Evolutionary conservation across 257 asterid genomes (phyloP), one percentile per base, ranked within the genome.

Genomic region (Pogostemon cablin): DNA sequence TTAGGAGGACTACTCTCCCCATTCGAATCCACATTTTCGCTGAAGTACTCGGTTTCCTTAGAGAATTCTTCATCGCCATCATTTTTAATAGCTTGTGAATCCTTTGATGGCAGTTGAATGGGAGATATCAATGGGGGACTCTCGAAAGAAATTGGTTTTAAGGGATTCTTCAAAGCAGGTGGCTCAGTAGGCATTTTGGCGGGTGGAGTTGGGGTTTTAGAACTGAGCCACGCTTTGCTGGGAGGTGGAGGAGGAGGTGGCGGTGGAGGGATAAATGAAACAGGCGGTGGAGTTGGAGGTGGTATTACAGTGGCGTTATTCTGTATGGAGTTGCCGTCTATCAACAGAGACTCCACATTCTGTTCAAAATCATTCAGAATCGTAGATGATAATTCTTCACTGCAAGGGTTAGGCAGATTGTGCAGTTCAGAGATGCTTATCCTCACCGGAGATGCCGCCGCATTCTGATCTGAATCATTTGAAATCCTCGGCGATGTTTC

Each of bases 181-280:
- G 96, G 92, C 61, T 60, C 82, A 12, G 46, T 68, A 15, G 66
- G 78, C 59, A 44, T 76, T 67, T 59, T 72, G 35, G 82, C 64
- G 47, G 82, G 79, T 3, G 93, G 85, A 6, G 92, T 80, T 12
- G 95, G 89, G 57, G 95, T 85, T 78, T 57, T 77, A 6, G 95
- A 95, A 70, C 92, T 82, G 50, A 79, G 86, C 96, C 87, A 83
- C 72, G 77, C 71, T 76, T 87, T 86, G 43, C 73, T 47, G 3
- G 64, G 78, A 0, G 95, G 95, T 0, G 86, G 87, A 6, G 80
- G 79, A 0, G 77, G 79, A 0, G 77, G 83, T 3, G 75, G 77
- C 11, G 77, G 71, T 20, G 82, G 77, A 0, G 79, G 70, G 52
- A 86, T 77, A 17, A 72, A 5, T 10, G 63, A 25, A 62, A 75